Evolutionary conservation across 2,329 filamentous ascomycete genomes (phyloP).

Genomic region (Colletotrichum camelliae): DNA sequence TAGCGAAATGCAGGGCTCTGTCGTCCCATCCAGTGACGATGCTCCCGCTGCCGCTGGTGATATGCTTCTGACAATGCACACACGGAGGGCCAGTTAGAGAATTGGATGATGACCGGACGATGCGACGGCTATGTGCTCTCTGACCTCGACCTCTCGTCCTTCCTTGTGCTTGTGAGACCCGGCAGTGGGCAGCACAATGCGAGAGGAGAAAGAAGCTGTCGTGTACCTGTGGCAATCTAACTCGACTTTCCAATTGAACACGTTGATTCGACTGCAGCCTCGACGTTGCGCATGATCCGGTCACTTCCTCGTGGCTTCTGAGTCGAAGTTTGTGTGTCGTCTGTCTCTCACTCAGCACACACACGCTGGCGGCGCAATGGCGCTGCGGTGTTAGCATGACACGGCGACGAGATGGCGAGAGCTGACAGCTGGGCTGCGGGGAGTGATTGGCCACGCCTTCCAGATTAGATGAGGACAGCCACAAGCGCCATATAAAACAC

Average conservation of each 20-base stretch:
- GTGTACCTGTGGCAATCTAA: conserved; percentile 12
- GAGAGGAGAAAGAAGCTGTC: conserved; percentile 1
- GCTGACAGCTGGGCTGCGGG: conserved; percentile 4
- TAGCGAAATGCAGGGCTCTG: conserved; percentile 4
- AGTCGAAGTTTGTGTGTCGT: not conserved
- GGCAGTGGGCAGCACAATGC: not conserved
- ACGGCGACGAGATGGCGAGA: not conserved
- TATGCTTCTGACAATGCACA: conserved; percentile 14
- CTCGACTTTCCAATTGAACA: not conserved
- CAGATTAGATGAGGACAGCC: conserved; percentile 8
- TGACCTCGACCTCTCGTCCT: not conserved
- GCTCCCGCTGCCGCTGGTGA: conserved; percentile 3
- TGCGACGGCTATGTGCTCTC: conserved; percentile 12
- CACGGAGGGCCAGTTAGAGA: conserved; percentile 1
- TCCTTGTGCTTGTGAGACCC: conserved; percentile 9
- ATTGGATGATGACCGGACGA: conserved; percentile 11
- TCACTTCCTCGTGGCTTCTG: not conserved
- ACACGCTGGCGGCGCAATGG: not conserved
- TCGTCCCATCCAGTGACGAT: conserved; percentile 10
- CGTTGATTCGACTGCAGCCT: not conserved
- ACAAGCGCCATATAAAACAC: conserved; percentile 10
- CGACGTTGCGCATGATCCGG: not conserved
- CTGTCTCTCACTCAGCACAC: not conserved
- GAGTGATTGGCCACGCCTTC: conserved; percentile 3
- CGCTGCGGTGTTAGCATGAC: not conserved